Base-by-base conservation (phyloP, 345 rosid species). In the Brassica cretica region DNA sequence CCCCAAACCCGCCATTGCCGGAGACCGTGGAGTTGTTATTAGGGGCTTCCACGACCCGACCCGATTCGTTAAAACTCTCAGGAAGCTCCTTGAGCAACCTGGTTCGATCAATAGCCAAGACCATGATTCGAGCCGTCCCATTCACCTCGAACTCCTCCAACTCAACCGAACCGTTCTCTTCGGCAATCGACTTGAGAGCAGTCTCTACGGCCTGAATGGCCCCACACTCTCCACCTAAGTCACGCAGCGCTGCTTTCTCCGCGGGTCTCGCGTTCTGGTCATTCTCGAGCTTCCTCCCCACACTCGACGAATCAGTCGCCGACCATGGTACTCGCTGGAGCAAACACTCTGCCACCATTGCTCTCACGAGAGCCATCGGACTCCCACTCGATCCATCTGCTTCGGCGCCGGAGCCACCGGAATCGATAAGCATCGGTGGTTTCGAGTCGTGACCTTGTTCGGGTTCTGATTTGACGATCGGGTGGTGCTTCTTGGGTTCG, bases 251-350 rank as follows among this genome's bases (percentile, higher is more conserved):
- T 1, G 89, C 89, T 82, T 84, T 93, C 86, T 93, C 98, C 5
- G 89, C 85, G 0, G 86, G 59, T 2, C 96, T 86, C 2, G 83
- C 85, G 70, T 87, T 86, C 75, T 86, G 84, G 72, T 91, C 94
- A 72, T 90, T 91, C 91, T 95, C 99, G 77, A 95, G 76, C 89
- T 95, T 95, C 83, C 98, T 88, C 66, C 88, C 80, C 59, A 95
- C 86, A 33, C 88, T 93, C 0, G 92, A 86, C 5, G 98, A 95
- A 78, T 93, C 99, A 3, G 89, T 90, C 6, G 92, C 78, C 2
- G 85, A 79, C 80, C 87, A 95, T 0, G 98, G 98, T 11, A 88
- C 97, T 76, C 96, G 77, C 78, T 88, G 94, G 74, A 91, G 81
- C 81, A 96, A 82, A 75, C 94, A 88, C 24, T 83, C 91, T 0